phyloP scores from a whole-genome alignment of 345 rosid species.

The Bretschneidera sinensis region DNA sequence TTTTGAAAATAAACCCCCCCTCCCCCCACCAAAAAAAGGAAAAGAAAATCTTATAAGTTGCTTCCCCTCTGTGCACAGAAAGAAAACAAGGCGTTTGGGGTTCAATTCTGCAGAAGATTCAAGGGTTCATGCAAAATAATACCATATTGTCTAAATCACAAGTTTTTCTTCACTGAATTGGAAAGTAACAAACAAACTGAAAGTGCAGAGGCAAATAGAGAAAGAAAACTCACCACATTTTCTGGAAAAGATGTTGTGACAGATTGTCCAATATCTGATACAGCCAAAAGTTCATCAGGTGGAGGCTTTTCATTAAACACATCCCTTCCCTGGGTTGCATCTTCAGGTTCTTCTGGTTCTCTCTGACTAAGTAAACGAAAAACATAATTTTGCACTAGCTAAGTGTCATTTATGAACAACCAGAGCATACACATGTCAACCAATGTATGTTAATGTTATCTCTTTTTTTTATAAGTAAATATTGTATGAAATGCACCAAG shows the following conservation, averaged over 20 bases:
- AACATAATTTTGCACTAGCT: conserved; percentile 11
- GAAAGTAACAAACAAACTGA: too few species aligned
- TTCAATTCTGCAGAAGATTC: too few species aligned
- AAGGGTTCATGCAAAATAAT: not conserved
- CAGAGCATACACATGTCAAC: too few species aligned
- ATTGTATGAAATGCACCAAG: too few species aligned
- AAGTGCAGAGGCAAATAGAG: not conserved
- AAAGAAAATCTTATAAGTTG: too few species aligned
- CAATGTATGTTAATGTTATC: too few species aligned
- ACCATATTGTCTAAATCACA: not conserved
- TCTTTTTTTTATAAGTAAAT: too few species aligned
- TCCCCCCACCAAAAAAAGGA: too few species aligned
- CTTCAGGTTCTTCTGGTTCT: conserved; percentile 99
- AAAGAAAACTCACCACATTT: conserved; percentile 62
- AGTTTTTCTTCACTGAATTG: too few species aligned
- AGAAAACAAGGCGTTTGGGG: not conserved
- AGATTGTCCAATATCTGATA: conserved; percentile 85
- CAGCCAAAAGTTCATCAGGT: conserved; percentile 93
- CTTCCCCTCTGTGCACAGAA: too few species aligned
- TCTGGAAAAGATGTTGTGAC: conserved; percentile 91
- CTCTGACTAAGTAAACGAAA: conserved; percentile 51
- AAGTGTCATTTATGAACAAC: conserved; percentile 10
- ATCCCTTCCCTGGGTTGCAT: conserved; percentile 89
- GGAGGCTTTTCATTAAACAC: conserved; percentile 98
- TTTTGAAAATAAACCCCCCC: too few species aligned